These are phyloP conservation scores for Wickerhamomyces bisporus DNA, from an alignment of 805 yeast species.

Conservation along the genomic window DNA sequence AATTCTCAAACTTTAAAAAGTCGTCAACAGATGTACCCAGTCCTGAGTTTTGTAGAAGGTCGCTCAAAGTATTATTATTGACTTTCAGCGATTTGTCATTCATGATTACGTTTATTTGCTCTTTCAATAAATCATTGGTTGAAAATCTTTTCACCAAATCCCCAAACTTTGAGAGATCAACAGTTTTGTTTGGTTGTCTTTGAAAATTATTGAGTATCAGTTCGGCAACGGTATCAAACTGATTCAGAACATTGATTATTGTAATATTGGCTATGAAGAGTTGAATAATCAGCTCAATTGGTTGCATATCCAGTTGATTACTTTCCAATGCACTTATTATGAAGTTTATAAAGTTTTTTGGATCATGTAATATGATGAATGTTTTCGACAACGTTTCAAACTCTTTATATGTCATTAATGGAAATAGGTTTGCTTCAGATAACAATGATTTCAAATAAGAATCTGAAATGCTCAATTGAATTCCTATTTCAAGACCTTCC, in stretches of 20 bases:
- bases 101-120: background rate
- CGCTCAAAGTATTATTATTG: background rate
- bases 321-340: slow-evolving; percentile 15
- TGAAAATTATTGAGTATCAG: slow-evolving; percentile 6
- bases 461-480: slow-evolving; percentile 30
- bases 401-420: slow-evolving; percentile 33
- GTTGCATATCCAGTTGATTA: slow-evolving; percentile 14
- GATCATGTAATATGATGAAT: slow-evolving; percentile 16
- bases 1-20: slow-evolving; percentile 9
- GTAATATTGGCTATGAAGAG: background rate
- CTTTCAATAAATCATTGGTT: background rate
- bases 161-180: background rate
- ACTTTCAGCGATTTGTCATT: background rate
- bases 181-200: background rate
- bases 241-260: background rate
- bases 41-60: slow-evolving; percentile 1
- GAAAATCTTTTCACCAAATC: background rate
- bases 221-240: slow-evolving; percentile 6
- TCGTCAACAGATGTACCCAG: slow-evolving; percentile 8
- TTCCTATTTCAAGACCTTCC: slow-evolving; percentile 20
- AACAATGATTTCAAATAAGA: slow-evolving; percentile 23
- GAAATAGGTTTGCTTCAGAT: slow-evolving; percentile 28
- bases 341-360: slow-evolving; percentile 21
- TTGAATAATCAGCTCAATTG: slow-evolving; percentile 10
- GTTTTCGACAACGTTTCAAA: slow-evolving; percentile 17